Conservation (phyloP, 1,139 yeast species). For the Magnusiomyces paraingens region DNA sequence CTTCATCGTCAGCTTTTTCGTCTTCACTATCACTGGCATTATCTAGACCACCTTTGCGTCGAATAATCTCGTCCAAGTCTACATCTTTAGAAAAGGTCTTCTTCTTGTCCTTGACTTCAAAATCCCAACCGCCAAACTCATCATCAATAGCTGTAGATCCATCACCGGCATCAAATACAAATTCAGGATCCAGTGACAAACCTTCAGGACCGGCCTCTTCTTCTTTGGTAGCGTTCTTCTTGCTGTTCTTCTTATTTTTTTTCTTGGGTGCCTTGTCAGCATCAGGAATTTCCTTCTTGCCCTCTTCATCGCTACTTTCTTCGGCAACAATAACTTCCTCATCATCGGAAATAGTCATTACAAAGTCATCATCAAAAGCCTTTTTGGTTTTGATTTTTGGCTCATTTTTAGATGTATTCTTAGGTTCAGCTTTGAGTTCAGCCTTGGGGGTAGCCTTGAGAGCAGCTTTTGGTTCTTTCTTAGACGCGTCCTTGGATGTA, state of each 20-base stretch:
- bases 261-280: conserved; percentile 24
- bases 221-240: conserved; percentile 25
- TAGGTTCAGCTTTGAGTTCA: background rate
- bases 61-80: conserved; percentile 79
- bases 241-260: conserved; percentile 23
- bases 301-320: conserved; percentile 36
- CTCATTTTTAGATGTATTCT: background rate
- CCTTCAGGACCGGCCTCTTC: conserved; percentile 31
- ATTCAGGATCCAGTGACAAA: conserved; percentile 47
- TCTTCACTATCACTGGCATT: conserved; percentile 33
- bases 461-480: background rate
- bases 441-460: background rate
- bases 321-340: conserved; percentile 50
- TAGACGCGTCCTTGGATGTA: background rate
- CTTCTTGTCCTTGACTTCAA: conserved; percentile 41
- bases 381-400: background rate
- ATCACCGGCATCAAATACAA: conserved; percentile 59
- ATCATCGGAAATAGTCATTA: conserved; percentile 59
- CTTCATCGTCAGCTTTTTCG: conserved; percentile 34
- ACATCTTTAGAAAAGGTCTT: conserved; percentile 44
- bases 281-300: conserved; percentile 24
- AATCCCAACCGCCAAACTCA: conserved; percentile 77
- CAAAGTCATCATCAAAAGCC: conserved; percentile 39
- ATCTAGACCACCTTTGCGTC: conserved; percentile 47
- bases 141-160: conserved; percentile 29